These are phyloP conservation scores for Leucogyrophana mollusca DNA, from an alignment of 768 basidiomycete genomes.

Conservation along the genomic window DNA sequence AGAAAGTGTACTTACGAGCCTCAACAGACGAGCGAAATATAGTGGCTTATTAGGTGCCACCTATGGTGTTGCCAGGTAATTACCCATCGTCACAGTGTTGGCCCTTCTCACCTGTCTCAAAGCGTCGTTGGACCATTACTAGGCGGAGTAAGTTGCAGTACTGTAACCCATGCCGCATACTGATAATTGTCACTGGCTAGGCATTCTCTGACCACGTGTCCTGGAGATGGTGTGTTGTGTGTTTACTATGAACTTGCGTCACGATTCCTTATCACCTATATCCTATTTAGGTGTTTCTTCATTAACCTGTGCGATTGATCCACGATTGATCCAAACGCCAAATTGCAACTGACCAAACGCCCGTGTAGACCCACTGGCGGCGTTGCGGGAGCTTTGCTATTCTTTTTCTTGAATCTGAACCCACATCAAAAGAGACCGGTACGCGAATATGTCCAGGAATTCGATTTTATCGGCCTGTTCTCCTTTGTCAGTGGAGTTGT, in stretches of 20 bases:
- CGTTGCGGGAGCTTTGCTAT: slow-evolving; percentile 56
- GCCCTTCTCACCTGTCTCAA: slow-evolving; percentile 5
- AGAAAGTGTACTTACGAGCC: too few species aligned
- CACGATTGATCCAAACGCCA: neutral
- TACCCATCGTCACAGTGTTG: too few species aligned
- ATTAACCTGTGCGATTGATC: slow-evolving; percentile 69
- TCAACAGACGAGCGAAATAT: slow-evolving; percentile 78
- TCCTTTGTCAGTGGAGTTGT: slow-evolving; percentile 67
- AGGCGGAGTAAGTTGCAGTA: slow-evolving; percentile 60
- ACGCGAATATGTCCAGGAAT: slow-evolving; percentile 56
- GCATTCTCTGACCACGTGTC: slow-evolving; percentile 70
- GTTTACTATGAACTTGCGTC: too few species aligned
- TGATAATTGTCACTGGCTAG: slow-evolving; percentile 29
- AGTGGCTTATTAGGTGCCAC: slow-evolving; percentile 75
- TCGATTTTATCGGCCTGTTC: slow-evolving; percentile 69
- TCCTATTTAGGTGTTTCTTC: slow-evolving; percentile 74
- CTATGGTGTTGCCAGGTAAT: slow-evolving; percentile 67
- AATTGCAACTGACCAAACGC: slow-evolving; percentile 2
- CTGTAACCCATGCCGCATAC: neutral
- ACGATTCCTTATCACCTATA: too few species aligned
- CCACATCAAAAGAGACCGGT: slow-evolving; percentile 62
- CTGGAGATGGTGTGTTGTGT: slow-evolving; percentile 80
- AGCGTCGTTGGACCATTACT: slow-evolving; percentile 77
- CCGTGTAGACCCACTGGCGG: slow-evolving; percentile 67
- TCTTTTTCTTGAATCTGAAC: slow-evolving; percentile 79